phyloP scores from a whole-genome alignment of 1,139 yeast species.

The Debaryomyces coudertii region DNA sequence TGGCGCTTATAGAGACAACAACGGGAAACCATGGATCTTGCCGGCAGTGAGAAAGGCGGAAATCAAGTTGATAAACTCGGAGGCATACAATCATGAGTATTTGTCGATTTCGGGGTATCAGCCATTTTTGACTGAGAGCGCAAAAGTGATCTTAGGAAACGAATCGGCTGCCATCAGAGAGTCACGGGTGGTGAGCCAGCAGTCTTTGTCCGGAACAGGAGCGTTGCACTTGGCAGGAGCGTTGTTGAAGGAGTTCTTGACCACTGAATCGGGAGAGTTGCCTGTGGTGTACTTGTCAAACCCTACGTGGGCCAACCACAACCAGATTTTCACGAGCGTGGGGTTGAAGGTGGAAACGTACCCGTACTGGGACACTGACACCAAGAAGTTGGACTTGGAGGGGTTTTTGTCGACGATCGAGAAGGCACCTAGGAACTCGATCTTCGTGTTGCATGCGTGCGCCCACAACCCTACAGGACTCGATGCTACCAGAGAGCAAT shows the following conservation, averaged over 20 bases:
- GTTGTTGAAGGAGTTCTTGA: conserved; percentile 64
- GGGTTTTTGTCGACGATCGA: conserved; percentile 72
- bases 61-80: conserved; percentile 46
- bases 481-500: conserved; percentile 49
- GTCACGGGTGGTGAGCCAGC: conserved; percentile 69
- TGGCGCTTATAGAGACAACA: conserved; percentile 94
- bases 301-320: conserved; percentile 98
- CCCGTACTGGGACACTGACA: conserved; percentile 73
- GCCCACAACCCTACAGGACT: conserved; percentile 57
- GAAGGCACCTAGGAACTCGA: conserved; percentile 74
- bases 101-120: conserved; percentile 80
- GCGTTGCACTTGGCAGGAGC: conserved; percentile 87
- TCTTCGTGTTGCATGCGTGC: conserved; percentile 60
- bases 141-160: conserved; percentile 76
- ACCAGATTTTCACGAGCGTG: conserved; percentile 70
- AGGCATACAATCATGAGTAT: conserved; percentile 87
- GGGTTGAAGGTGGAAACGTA: conserved; percentile 69
- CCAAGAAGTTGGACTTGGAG: conserved; percentile 63
- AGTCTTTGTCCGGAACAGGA: conserved; percentile 94
- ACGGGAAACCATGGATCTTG: conserved; percentile 91
- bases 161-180: conserved; percentile 58
- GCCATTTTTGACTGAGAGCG: conserved; percentile 70
- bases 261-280: conserved; percentile 36
- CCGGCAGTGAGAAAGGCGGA: conserved; percentile 86
- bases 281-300: conserved; percentile 72